phyloP scores from a whole-genome alignment of 2,329 filamentous ascomycete species.

The Alternaria postmessia region DNA sequence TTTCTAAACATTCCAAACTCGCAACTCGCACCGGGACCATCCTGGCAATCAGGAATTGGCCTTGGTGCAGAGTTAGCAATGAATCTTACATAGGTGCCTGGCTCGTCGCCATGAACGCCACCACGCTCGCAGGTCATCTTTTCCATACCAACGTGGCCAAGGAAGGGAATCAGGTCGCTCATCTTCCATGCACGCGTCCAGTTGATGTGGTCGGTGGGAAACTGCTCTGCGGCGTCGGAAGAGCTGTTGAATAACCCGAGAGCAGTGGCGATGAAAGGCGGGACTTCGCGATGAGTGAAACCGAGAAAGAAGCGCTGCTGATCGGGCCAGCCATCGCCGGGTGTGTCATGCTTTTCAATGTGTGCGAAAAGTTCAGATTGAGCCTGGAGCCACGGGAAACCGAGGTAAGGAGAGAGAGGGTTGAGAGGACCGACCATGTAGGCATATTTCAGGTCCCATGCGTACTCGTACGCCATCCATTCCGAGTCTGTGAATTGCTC shows the following conservation, averaged over 20 bases:
- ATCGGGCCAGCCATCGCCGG: constrained; percentile 50
- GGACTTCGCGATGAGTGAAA: constrained; percentile 73
- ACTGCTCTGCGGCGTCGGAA: constrained; percentile 69
- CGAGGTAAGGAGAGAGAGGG: constrained; percentile 63
- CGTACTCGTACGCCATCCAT: constrained; percentile 71
- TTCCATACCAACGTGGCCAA: constrained; percentile 72
- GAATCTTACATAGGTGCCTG: constrained; percentile 61
- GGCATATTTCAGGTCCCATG: constrained; percentile 68
- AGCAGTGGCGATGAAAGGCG: constrained; percentile 70
- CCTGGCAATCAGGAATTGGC: constrained; percentile 56
- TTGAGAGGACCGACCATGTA: constrained; percentile 72
- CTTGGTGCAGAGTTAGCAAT: constrained; percentile 61
- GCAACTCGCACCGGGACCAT: constrained; percentile 61
- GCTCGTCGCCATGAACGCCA: constrained; percentile 55
- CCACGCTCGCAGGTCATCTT: constrained; percentile 65
- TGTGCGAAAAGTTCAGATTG: constrained; percentile 54
- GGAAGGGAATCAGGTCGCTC: constrained; percentile 69
- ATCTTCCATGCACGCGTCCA: constrained; percentile 70
- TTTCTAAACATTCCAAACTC: constrained; percentile 53
- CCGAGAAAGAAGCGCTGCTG: constrained; percentile 69
- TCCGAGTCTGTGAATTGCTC: constrained; percentile 67
- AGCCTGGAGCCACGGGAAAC: constrained; percentile 71
- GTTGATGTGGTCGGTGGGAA: constrained; percentile 65
- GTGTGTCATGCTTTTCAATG: constrained; percentile 45
- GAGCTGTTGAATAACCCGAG: constrained; percentile 75